phyloP scores from a whole-genome alignment of 306 rosid species.

The Fragaria iinumae region DNA sequence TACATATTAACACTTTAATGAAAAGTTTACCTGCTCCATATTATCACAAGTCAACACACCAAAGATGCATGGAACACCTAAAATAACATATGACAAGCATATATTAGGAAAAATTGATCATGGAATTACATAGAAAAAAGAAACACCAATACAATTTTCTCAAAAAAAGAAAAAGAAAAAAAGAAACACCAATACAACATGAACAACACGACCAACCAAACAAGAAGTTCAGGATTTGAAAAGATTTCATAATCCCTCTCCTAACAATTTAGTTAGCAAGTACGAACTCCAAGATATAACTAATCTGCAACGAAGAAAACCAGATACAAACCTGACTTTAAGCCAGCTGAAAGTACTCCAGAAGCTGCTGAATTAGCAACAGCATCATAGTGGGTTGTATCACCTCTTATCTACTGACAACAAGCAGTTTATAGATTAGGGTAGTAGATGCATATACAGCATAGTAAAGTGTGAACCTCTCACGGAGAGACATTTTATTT shows the following conservation, averaged over 20 bases:
- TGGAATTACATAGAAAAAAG: background rate
- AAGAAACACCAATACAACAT: no score
- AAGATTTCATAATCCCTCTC: conserved; percentile 4
- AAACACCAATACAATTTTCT: no score
- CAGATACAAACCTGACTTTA: conserved; percentile 60
- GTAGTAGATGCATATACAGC: background rate
- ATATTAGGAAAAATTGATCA: conserved; percentile 13
- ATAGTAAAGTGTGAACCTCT: background rate
- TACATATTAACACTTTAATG: conserved; percentile 4
- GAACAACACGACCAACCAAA: conserved; percentile 2
- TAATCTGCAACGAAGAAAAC: background rate
- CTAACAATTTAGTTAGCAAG: background rate
- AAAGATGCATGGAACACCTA: conserved; percentile 91
- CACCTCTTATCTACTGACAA: conserved; percentile 73
- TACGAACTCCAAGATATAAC: background rate
- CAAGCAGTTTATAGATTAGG: conserved; percentile 18
- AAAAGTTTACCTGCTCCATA: conserved; percentile 75
- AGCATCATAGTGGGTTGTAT: conserved; percentile 90
- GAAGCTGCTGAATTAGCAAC: conserved; percentile 92
- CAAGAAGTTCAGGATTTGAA: background rate
- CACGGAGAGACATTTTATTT: conserved; percentile 9
- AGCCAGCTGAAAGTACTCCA: conserved; percentile 91
- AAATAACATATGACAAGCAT: conserved; percentile 28
- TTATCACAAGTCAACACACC: conserved; percentile 75
- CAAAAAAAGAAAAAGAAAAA: no score